These are phyloP conservation scores for Ceratobasidium papillatum DNA, from an alignment of 1,284 basidiomycete species.

Conservation along the genomic window DNA sequence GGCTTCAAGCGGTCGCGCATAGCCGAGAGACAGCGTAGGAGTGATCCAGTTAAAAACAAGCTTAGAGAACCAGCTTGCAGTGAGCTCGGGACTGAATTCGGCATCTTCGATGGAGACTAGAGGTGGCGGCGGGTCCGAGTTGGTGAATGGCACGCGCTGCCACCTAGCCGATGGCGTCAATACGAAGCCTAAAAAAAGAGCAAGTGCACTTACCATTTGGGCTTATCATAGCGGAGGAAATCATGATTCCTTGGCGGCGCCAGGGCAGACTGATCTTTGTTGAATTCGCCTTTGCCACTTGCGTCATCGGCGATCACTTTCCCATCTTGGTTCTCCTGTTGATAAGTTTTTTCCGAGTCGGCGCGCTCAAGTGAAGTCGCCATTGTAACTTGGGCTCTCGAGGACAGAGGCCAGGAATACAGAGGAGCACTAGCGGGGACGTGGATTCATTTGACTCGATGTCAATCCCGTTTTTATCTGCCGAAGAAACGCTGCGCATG, in stretches of 20 bases:
- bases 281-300: neutral
- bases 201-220: constrained; percentile 25
- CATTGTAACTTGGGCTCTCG: neutral
- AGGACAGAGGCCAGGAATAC: neutral
- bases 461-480: neutral
- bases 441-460: neutral
- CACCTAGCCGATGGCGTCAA: constrained; percentile 9
- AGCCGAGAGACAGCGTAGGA: constrained; percentile 72
- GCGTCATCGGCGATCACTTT: constrained; percentile 23
- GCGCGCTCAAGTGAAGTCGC: constrained; percentile 12
- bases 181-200: neutral
- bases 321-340: constrained; percentile 17
- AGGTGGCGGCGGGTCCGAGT: constrained; percentile 56
- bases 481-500: constrained; percentile 4
- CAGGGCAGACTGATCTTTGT: neutral
- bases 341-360: constrained; percentile 33
- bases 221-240: constrained; percentile 35
- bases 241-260: constrained; percentile 12
- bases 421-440: neutral
- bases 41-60: constrained; percentile 78
- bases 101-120: constrained; percentile 65
- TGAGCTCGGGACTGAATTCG: constrained; percentile 59
- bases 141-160: constrained; percentile 46
- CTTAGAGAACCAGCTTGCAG: constrained; percentile 61
- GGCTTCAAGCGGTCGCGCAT: constrained; percentile 80